Evolutionary conservation across 768 basidiomycete genomes (phyloP).

Genomic region (Clavaria fumosa): DNA sequence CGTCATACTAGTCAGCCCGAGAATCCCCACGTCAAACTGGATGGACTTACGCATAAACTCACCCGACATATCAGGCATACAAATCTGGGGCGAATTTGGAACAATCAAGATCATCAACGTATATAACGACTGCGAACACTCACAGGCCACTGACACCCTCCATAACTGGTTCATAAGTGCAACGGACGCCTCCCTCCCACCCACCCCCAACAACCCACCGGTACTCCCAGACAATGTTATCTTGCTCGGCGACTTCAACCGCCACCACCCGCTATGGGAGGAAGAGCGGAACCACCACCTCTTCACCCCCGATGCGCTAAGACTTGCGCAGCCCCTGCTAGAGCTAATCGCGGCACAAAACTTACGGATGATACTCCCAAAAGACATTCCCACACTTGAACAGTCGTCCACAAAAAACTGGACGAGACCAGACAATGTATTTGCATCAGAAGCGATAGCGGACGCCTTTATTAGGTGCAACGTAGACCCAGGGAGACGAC

Average conservation of each 20-base stretch:
- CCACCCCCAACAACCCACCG: too few relatives aligned
- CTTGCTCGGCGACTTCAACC: constrained; percentile 25
- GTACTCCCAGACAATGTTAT: background rate
- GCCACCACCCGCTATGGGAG: constrained; percentile 28
- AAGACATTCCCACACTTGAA: constrained; percentile 16
- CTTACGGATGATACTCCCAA: constrained; percentile 18
- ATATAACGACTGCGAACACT: background rate
- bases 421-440: constrained; percentile 24
- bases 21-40: background rate
- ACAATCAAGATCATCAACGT: background rate
- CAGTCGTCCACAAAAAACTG: constrained; percentile 13
- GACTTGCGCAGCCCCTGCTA: constrained; percentile 8
- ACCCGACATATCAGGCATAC: background rate
- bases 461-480: constrained; percentile 14
- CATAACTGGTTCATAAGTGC: background rate
- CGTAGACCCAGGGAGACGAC: constrained; percentile 6
- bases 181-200: background rate
- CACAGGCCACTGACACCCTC: background rate
- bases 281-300: constrained; percentile 15
- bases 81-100: background rate
- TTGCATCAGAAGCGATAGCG: constrained; percentile 9
- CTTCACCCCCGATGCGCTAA: constrained; percentile 9
- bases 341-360: constrained; percentile 8
- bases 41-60: background rate
- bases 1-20: background rate